Conservation (phyloP, 371 early-diverging fungal species). For the Mortierella sp. region DNA sequence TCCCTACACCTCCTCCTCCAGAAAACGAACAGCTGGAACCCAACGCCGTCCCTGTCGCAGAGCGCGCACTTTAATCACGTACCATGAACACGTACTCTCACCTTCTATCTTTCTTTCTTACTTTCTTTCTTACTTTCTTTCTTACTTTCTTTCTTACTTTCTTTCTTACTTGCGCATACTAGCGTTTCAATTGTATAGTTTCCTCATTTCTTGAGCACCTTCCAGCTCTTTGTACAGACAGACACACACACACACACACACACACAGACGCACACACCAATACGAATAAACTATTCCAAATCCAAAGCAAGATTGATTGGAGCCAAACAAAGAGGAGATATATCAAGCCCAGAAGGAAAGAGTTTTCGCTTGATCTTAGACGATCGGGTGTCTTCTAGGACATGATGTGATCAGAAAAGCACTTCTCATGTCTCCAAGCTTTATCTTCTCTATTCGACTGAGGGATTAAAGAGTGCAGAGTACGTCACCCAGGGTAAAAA, state of each 20-base stretch:
- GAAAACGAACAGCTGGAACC: slow-evolving; percentile 15
- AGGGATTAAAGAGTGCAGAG: too few species aligned
- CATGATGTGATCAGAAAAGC: neutral
- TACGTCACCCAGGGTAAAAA: too few species aligned
- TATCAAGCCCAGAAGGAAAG: too few species aligned
- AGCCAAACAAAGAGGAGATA: neutral
- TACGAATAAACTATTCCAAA: neutral
- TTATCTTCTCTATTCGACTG: too few species aligned
- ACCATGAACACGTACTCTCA: neutral
- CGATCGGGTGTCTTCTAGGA: neutral
- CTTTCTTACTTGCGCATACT: neutral
- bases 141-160: neutral
- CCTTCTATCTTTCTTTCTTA: neutral
- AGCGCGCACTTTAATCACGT: neutral
- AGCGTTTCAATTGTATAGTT: neutral
- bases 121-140: neutral
- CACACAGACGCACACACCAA: neutral
- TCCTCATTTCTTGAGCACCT: neutral
- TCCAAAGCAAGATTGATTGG: neutral
- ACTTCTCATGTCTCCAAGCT: too few species aligned
- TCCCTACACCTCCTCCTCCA: slow-evolving; percentile 25
- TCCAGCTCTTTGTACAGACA: neutral
- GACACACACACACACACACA: neutral
- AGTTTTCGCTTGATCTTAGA: too few species aligned
- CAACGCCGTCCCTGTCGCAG: slow-evolving; percentile 20